Evolutionary conservation across 1,139 yeast species (phyloP).

Genomic region (Candida sp.): DNA sequence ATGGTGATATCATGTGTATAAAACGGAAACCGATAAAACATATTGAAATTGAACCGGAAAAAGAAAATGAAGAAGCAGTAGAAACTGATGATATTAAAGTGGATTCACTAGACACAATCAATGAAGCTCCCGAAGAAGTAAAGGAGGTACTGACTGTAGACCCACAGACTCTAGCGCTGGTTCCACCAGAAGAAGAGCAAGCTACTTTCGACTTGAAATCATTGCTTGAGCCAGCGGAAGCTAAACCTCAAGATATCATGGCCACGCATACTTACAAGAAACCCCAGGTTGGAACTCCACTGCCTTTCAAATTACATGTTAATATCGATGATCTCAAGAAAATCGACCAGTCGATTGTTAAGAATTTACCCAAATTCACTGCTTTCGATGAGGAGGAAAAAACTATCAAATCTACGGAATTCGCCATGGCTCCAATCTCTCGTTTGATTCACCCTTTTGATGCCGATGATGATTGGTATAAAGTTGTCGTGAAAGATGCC

Average conservation of each 20-base stretch:
- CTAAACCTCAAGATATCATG: background rate
- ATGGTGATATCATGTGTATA: slow-evolving; percentile 69
- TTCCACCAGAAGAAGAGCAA: slow-evolving; percentile 5
- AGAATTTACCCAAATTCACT: slow-evolving; percentile 51
- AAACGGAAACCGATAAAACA: slow-evolving; percentile 22
- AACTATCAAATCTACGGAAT: slow-evolving; percentile 9
- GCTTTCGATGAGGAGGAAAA: slow-evolving; percentile 39
- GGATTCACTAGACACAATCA: slow-evolving; percentile 1
- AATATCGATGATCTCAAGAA: slow-evolving; percentile 50
- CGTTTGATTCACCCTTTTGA: slow-evolving; percentile 61
- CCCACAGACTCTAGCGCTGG: background rate
- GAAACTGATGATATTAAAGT: background rate
- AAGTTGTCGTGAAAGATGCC: slow-evolving; percentile 52
- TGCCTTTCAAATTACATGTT: slow-evolving; percentile 59
- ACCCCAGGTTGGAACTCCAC: slow-evolving; percentile 9
- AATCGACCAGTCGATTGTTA: slow-evolving; percentile 52
- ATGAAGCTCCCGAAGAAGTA: background rate
- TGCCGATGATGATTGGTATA: slow-evolving; percentile 62
- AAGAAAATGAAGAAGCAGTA: background rate
- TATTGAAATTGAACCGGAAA: slow-evolving; percentile 3
- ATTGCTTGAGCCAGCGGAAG: slow-evolving; percentile 5
- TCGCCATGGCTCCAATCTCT: slow-evolving; percentile 41
- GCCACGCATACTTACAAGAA: slow-evolving; percentile 8
- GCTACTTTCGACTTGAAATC: slow-evolving; percentile 11
- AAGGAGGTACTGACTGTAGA: background rate